Evolutionary conservation across 345 rosid species (phyloP).

Genomic region (Aquilaria malaccensis): DNA sequence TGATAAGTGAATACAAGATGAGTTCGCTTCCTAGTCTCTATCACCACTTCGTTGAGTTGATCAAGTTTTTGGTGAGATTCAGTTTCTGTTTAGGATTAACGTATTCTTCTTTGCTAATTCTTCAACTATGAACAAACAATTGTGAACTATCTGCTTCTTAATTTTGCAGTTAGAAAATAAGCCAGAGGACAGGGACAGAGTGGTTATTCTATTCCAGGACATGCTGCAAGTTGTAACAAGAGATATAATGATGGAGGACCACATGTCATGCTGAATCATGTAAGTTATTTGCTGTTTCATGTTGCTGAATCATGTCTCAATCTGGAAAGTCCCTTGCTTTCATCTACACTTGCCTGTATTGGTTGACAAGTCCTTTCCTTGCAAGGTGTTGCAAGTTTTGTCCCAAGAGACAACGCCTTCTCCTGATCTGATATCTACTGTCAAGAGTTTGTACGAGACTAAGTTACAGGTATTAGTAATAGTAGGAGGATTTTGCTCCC

Average conservation of each 20-base stretch:
- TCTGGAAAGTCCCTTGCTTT: conserved; percentile 10
- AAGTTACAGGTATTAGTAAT: conserved; percentile 65
- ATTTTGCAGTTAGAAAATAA: conserved; percentile 61
- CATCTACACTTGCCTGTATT: conserved; percentile 17
- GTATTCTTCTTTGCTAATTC: background rate
- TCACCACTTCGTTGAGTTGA: conserved; percentile 77
- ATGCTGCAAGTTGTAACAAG: conserved; percentile 93
- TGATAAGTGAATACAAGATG: conserved; percentile 39
- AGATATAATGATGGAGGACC: conserved; percentile 86
- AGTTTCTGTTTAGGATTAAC: background rate
- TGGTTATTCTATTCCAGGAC: conserved; percentile 94
- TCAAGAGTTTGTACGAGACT: conserved; percentile 87
- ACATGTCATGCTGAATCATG: conserved; percentile 34
- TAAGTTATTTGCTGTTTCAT: conserved; percentile 21
- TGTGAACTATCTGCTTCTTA: conserved; percentile 11
- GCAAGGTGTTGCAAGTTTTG: conserved; percentile 86
- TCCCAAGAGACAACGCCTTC: conserved; percentile 81
- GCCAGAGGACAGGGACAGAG: conserved; percentile 67
- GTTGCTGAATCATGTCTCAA: conserved; percentile 11
- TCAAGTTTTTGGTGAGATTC: conserved; percentile 66
- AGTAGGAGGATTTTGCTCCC: conserved; percentile 6
- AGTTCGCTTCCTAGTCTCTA: conserved; percentile 86
- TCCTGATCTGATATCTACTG: conserved; percentile 66
- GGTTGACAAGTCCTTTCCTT: conserved; percentile 10
- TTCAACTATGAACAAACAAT: background rate